These are phyloP conservation scores for Plasmodium yoelii DNA, from an alignment of 169 alveolate species.

Conservation along the genomic window DNA sequence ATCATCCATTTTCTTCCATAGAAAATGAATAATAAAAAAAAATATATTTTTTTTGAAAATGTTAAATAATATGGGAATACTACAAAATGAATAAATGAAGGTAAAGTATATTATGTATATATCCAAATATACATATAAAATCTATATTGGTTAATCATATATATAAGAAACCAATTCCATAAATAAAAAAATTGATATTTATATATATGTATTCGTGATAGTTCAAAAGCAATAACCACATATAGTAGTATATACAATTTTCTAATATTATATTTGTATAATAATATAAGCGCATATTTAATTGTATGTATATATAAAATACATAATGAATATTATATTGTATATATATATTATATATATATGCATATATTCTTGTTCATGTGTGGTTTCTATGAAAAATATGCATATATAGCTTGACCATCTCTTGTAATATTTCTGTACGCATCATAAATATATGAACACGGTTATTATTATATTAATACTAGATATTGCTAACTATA, in stretches of 20 bases:
- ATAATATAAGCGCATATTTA: too few relatives aligned
- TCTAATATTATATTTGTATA: too few relatives aligned
- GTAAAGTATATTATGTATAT: neutral
- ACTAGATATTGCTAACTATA: too few relatives aligned
- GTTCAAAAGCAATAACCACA: neutral
- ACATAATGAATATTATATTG: too few relatives aligned
- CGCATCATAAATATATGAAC: too few relatives aligned
- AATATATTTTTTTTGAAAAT: neutral
- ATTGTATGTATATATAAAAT: too few relatives aligned
- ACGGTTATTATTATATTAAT: too few relatives aligned
- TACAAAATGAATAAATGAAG: neutral
- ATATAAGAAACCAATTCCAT: neutral
- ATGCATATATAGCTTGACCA: too few relatives aligned
- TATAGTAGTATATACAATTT: neutral
- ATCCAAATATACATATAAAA: neutral
- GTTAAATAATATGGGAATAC: neutral
- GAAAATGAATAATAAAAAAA: neutral
- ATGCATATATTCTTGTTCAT: too few relatives aligned
- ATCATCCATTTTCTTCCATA: conserved; percentile 73
- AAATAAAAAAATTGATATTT: neutral
- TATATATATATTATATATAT: too few relatives aligned
- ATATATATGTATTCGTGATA: neutral
- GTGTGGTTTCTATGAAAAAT: too few relatives aligned
- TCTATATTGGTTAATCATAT: neutral
- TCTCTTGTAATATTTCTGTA: too few relatives aligned